Percentiles rank a stretch among this genome's conserved stretches.
Conservation (phyloP, 257 asterid genomes). For the Phtheirospermum japonicum region DNA sequence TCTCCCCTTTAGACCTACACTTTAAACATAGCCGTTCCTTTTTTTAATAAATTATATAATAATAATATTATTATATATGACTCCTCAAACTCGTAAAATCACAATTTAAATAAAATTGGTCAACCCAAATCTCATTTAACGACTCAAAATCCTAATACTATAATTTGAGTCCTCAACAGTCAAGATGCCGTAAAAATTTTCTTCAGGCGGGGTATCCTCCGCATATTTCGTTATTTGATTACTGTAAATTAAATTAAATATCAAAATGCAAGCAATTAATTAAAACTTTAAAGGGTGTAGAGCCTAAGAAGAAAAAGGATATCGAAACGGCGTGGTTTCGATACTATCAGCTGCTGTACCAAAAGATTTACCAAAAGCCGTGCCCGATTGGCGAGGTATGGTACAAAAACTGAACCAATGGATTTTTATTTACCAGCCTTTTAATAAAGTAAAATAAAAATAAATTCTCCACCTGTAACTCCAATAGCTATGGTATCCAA, state of each 20-base stretch:
- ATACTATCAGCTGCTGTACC: background rate
- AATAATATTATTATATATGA: too few relatives aligned
- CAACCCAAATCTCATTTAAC: slow-evolving; percentile 4
- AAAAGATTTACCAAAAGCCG: slow-evolving; percentile 22
- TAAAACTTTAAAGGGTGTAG: too few relatives aligned
- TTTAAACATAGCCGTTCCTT: too few relatives aligned
- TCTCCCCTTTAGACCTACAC: too few relatives aligned
- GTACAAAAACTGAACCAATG: background rate
- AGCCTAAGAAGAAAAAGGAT: background rate
- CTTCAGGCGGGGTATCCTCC: background rate
- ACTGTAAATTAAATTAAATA: background rate
- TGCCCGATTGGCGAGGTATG: background rate
- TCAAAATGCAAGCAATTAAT: too few relatives aligned
- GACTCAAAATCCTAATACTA: background rate
- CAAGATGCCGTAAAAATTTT: background rate
- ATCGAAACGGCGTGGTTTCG: background rate
- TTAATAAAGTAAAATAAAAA: background rate
- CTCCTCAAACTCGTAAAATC: too few relatives aligned
- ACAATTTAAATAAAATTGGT: background rate
- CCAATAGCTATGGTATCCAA: background rate
- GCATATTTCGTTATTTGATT: slow-evolving; percentile 6
- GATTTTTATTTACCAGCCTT: background rate
- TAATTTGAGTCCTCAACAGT: slow-evolving; percentile 3
- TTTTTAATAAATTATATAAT: too few relatives aligned
- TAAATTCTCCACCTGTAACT: background rate